Evolutionary conservation across 805 yeast genomes (phyloP).

Genomic region (Cyberlindnera sargentensis): DNA sequence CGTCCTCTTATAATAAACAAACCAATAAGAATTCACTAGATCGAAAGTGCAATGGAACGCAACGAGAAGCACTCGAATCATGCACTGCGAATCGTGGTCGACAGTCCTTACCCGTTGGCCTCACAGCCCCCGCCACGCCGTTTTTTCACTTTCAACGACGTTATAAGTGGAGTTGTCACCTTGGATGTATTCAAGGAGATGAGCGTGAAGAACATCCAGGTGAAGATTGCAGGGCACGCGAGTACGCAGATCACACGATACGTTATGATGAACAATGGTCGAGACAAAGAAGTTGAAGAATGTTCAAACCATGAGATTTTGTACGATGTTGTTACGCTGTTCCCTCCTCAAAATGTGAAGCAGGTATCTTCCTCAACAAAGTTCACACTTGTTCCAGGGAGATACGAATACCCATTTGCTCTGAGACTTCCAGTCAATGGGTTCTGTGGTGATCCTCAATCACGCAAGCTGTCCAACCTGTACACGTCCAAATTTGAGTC

Average conservation of each 20-base stretch:
- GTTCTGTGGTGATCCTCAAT: conserved; percentile 21
- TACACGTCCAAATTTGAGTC: conserved; percentile 10
- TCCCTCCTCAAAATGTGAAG: conserved; percentile 45
- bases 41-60: background rate
- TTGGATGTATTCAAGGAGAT: conserved; percentile 24
- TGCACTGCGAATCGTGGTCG: background rate
- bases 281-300: conserved; percentile 1
- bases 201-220: conserved; percentile 40
- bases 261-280: conserved; percentile 4
- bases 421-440: conserved; percentile 23
- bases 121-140: background rate
- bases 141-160: conserved; percentile 13
- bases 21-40: too few species aligned
- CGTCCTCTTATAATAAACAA: too few species aligned
- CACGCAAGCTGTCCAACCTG: conserved; percentile 11
- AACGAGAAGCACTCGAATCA: background rate
- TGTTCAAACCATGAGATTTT: conserved; percentile 34
- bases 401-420: conserved; percentile 40
- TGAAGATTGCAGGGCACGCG: conserved; percentile 45
- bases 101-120: background rate
- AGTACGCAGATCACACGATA: conserved; percentile 29
- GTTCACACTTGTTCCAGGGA: conserved; percentile 34
- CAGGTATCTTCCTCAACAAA: conserved; percentile 32
- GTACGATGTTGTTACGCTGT: conserved; percentile 42
- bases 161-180: conserved; percentile 11